Evolutionary conservation across 768 basidiomycete species (phyloP), one percentile per base, ranked within the genome.

Genomic region (Macrolepiota dolichaula): DNA sequence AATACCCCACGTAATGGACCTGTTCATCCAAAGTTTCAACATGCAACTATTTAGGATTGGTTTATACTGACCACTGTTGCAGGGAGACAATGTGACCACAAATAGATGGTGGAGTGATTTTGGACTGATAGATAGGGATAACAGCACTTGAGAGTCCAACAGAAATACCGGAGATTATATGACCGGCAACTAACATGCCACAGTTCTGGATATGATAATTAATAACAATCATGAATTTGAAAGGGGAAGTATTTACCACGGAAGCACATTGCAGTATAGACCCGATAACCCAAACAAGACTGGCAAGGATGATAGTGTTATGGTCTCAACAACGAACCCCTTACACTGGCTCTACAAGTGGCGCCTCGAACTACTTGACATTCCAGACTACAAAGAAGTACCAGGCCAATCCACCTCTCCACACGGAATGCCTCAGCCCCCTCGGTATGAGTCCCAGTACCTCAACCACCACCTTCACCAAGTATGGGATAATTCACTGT

Each of bases 1-100:
- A 68, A 89, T 89, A 73, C 88, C 88, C 87, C 90, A 89, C 0
- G 88, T 89, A 68, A 89, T 89, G 2, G 87, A 82, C 76, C 75
- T 76, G 37, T 22, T 25, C 4, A 12, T 44, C 3, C 17, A 52
- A 57, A 17, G 35, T 22, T 15, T 25, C 19, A 57, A 53, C 13
- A 49, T 2, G n/a, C 2, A 27, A 40, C 19, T 37, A 35, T 25
- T 13, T 15, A 10, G 40, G 53, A 12, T 32, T 27, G n/a, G 42
- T 19, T 7, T 17, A 32, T 9, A 44, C 65, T 35, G 57, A 75
- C 84, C 88, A 91, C 79, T 92, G 89, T 69, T 92, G 89, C 61
- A 89, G 76, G 2, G 89, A 86, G 35, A 91, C 88, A 62, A 91
- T 80, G 29, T 87, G 85, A 35, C 89, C 90, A 67, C 88, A 86